Percentiles rank a stretch among this genome's conserved stretches.
Conservation (phyloP, 257 asterid genomes). For the Nyctanthes arbortristis region DNA sequence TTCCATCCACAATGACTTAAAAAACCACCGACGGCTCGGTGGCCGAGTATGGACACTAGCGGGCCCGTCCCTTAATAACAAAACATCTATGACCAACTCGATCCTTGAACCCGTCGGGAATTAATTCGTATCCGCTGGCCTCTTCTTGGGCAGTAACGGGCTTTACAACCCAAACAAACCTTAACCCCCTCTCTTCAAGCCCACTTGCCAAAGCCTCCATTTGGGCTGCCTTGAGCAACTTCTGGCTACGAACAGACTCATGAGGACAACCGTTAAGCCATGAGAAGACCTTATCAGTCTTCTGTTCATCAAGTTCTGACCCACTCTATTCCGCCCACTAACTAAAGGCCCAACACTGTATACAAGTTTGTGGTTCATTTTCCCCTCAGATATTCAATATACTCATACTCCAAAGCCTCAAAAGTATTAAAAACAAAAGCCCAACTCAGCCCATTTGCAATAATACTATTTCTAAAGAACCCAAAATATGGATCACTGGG, state of each 20-base stretch:
- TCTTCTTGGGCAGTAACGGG: conserved; percentile 44
- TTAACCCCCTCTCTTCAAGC: conserved; percentile 60
- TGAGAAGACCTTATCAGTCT: conserved; percentile 5
- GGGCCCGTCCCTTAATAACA: conserved; percentile 77
- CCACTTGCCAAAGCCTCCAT: conserved; percentile 61
- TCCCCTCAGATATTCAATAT: conserved; percentile 33
- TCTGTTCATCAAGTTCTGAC: no score
- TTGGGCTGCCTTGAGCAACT: conserved; percentile 50
- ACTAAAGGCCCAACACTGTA: conserved; percentile 59
- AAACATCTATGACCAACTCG: conserved; percentile 48
- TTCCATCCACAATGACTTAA: conserved; percentile 88
- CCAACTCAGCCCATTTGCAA: conserved; percentile 54
- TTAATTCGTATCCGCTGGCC: conserved; percentile 48
- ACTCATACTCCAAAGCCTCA: conserved; percentile 53
- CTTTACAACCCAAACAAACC: conserved; percentile 54
- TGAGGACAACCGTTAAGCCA: conserved; percentile 54
- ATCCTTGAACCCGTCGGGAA: conserved; percentile 48
- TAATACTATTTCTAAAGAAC: conserved; percentile 35
- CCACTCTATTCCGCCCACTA: conserved; percentile 36
- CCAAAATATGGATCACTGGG: conserved; percentile 23
- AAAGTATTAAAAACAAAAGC: conserved; percentile 51
- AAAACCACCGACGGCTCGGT: conserved; percentile 59
- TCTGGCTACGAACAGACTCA: conserved; percentile 70
- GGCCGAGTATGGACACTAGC: conserved; percentile 57
- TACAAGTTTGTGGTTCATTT: conserved; percentile 34